Conservation (phyloP, 1,284 basidiomycete genomes). For the Butyriboletus appendiculatus region DNA sequence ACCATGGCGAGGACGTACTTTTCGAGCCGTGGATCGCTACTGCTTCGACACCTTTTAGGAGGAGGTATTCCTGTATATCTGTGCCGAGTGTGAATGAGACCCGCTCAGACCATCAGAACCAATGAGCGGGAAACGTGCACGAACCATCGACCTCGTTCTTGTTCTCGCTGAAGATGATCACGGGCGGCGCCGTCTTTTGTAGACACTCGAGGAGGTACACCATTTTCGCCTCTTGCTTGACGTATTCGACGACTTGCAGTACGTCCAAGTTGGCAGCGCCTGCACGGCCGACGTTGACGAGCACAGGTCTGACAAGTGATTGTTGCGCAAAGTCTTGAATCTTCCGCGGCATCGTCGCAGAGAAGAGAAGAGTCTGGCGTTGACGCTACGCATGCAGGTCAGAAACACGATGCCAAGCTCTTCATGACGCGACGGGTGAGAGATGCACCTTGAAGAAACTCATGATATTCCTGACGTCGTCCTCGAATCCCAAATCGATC, state of each 20-base stretch:
- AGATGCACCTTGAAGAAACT: slow-evolving; percentile 87
- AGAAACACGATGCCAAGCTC: not conserved
- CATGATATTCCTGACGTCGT: slow-evolving; percentile 98
- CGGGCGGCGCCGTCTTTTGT: slow-evolving; percentile 98
- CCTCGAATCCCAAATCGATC: slow-evolving; percentile 99
- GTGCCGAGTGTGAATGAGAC: not conserved
- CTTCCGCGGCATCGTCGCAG: slow-evolving; percentile 98
- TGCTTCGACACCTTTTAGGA: slow-evolving; percentile 97
- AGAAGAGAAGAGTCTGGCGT: slow-evolving; percentile 96
- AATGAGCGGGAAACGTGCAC: slow-evolving; percentile 36
- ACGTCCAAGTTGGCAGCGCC: slow-evolving; percentile 98
- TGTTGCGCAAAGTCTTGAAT: slow-evolving; percentile 99
- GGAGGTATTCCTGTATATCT: slow-evolving; percentile 98
- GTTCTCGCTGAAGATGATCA: slow-evolving; percentile 98
- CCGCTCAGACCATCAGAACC: not conserved
- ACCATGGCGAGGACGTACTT: slow-evolving; percentile 49
- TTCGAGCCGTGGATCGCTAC: slow-evolving; percentile 99
- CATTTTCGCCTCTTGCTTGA: slow-evolving; percentile 99
- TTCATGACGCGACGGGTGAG: not conserved
- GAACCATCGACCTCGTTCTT: slow-evolving; percentile 97
- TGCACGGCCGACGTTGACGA: slow-evolving; percentile 97
- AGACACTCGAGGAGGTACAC: slow-evolving; percentile 96
- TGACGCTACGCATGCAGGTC: slow-evolving; percentile 62
- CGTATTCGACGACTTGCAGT: slow-evolving; percentile 97
- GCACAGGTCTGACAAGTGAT: slow-evolving; percentile 88